Base-by-base conservation (phyloP, 768 basidiomycete species). In the Sarcodon sp. region DNA sequence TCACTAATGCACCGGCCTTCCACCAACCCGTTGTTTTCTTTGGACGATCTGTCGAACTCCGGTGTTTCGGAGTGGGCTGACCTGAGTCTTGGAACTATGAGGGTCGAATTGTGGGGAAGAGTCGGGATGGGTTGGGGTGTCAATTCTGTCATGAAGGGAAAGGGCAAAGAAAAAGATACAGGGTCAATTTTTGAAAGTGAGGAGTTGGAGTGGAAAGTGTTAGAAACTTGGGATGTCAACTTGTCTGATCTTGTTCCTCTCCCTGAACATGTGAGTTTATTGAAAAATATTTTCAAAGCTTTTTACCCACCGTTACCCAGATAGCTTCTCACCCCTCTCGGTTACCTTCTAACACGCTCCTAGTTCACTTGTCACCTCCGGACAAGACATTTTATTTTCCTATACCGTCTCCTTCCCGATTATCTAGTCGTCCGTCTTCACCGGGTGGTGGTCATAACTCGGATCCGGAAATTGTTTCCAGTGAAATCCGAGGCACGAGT, bases 1-100 rank as follows among this genome's bases (percentile, higher is more conserved):
- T 94, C 91, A 2, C 71, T 77, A 0, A 71, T 87, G 44, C 90
- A 91, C 59, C 72, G 68, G 18, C 84, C 89, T 4, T 93, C 91
- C 1, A 91, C 84, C 0, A 87, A 90, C 60, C 92, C 92, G 0
- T 62, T 68, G 18, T 94, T 90, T 55, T 47, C 69, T 1, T 64
- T 86, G 13, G 80, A 91, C 55, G 59, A 70, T 6, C 65, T 57
- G 11, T 66, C 71, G 5, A 61, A 67, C 33, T 63, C 61, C 27
- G 79, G 81, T 44, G 81, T 82, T 56, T 68, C 74, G 0, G 61
- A 67, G 13, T 74, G 72, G 64, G 69, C 72, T 1, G 69, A 85
- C 55, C 59, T 73, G n/a, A 73, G 72, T 52, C 68, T 70, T 2
- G 64, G 72, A 43, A 67, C 56, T 37, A 55, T 88, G 50, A 75